These are phyloP conservation scores for Hemileia vastatrix DNA, from an alignment of 1,284 basidiomycete species.

Conservation along the genomic window DNA sequence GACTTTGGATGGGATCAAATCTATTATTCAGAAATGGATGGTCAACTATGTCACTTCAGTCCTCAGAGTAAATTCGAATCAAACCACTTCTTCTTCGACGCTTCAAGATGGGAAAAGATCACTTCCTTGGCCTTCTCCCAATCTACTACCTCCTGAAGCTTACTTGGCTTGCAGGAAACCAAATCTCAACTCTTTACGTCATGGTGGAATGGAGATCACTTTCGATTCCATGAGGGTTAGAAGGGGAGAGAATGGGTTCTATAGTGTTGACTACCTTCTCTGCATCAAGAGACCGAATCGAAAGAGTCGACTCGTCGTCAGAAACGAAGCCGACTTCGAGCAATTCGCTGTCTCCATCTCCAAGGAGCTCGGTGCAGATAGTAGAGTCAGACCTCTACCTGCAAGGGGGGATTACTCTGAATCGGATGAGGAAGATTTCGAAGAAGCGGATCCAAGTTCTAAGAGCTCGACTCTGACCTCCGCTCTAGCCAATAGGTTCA, in stretches of 20 bases:
- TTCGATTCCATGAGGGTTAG: not conserved
- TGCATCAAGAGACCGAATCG: conserved; percentile 36
- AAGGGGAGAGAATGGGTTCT: not conserved
- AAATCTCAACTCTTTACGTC: conserved; percentile 30
- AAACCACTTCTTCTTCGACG: too few species aligned
- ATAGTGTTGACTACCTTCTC: conserved; percentile 31
- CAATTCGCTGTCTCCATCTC: conserved; percentile 34
- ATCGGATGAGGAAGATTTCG: not conserved
- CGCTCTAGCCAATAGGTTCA: not conserved
- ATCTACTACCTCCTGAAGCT: too few species aligned
- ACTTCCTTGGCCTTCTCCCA: too few species aligned
- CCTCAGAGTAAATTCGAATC: too few species aligned
- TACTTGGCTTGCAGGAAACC: conserved; percentile 37
- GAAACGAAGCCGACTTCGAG: conserved; percentile 38
- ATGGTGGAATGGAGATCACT: conserved; percentile 28
- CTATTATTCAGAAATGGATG: too few species aligned
- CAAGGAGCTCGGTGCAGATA: conserved; percentile 33
- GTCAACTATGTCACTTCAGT: too few species aligned
- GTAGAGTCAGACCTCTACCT: conserved; percentile 34
- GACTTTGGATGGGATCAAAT: too few species aligned
- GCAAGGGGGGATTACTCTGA: conserved; percentile 1
- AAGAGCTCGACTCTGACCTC: not conserved
- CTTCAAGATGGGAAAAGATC: too few species aligned
- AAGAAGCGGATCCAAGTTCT: not conserved
- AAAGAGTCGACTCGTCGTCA: conserved; percentile 34